These are phyloP conservation scores for Helianthus annuus DNA, from an alignment of 129 eudicot genomes.

Conservation along the genomic window HanXRQr2.0-SUNRISE NC_035443.2:175297201-175297700, in stretches of 20 bases:
- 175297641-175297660: not conserved
- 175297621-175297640: conserved; percentile 22
- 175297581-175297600: too few relatives aligned
- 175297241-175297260: conserved; percentile 58
- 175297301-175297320: conserved; percentile 83
- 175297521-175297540: too few relatives aligned
- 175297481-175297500: conserved; percentile 33
- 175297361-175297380: not conserved
- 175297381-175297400: too few relatives aligned
- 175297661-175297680: not conserved
- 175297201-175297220: not conserved
- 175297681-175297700: too few relatives aligned
- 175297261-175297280: conserved; percentile 73
- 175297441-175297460: conserved; percentile 96
- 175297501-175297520: too few relatives aligned
- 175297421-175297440: conserved; percentile 92
- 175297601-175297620: too few relatives aligned
- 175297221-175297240: not conserved
- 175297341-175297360: too few relatives aligned
- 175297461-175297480: conserved; percentile 82
- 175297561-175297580: too few relatives aligned
- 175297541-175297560: too few relatives aligned
- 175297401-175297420: conserved; percentile 41
- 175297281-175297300: conserved; percentile 90
- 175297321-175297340: conserved; percentile 76